Evolutionary conservation across 192 early-diverging fungal genomes (phyloP).

Genomic region (Fimicolochytrium jonesii): DNA sequence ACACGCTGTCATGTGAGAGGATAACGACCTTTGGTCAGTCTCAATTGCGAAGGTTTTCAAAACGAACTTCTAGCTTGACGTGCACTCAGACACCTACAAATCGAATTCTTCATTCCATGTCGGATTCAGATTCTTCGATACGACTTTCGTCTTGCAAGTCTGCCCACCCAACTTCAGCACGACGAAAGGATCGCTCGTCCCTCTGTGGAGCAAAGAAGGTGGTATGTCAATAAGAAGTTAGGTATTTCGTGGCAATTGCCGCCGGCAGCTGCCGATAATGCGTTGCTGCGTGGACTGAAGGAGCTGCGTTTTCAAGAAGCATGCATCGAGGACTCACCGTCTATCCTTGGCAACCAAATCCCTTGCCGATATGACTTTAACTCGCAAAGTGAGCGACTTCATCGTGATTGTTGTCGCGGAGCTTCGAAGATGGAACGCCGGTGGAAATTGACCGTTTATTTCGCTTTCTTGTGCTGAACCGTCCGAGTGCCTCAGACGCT

Average conservation of each 20-base stretch:
- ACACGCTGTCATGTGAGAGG: too few species aligned
- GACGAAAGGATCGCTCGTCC: conserved; percentile 53
- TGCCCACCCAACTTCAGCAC: conserved; percentile 53
- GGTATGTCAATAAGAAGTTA: neutral
- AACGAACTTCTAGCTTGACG: too few species aligned
- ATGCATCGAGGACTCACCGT: neutral
- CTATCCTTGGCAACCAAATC: conserved; percentile 44
- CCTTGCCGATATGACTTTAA: conserved; percentile 17
- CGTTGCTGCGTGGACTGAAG: too few species aligned
- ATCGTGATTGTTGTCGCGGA: conserved; percentile 8
- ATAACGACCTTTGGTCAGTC: too few species aligned
- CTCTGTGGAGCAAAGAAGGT: conserved; percentile 1
- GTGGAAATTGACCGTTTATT: too few species aligned
- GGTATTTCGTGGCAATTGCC: neutral
- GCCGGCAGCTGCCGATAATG: neutral
- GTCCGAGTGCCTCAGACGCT: too few species aligned
- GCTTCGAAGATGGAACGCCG: too few species aligned
- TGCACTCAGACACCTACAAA: too few species aligned
- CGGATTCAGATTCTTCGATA: conserved; percentile 62
- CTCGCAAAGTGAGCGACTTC: conserved; percentile 15
- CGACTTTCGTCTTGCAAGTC: conserved; percentile 52
- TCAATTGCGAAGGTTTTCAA: too few species aligned
- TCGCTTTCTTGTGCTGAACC: too few species aligned
- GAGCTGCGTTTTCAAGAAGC: neutral
- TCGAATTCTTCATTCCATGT: conserved; percentile 61